Evolutionary conservation across 179 eudicot species (phyloP).

Genomic region (Dionaea muscipula): DNA sequence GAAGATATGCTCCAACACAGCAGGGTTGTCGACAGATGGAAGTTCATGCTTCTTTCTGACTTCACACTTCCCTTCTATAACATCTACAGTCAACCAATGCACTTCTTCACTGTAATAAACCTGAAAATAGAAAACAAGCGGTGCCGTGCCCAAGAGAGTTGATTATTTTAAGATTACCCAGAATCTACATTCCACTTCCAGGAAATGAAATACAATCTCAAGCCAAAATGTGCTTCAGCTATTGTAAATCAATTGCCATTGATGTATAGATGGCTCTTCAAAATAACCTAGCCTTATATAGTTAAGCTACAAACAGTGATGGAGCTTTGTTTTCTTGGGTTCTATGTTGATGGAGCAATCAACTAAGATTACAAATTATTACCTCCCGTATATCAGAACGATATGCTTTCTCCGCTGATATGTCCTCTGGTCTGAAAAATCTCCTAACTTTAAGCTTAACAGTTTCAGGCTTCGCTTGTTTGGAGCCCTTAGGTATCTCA

Average conservation of each 20-base stretch:
- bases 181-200: too few species aligned
- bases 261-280: too few species aligned
- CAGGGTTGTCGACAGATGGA: constrained; percentile 31
- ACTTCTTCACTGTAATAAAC: constrained; percentile 74
- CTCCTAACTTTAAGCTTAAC: constrained; percentile 50
- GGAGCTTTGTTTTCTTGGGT: too few species aligned
- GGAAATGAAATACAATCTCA: too few species aligned
- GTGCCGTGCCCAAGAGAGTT: too few species aligned
- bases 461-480: constrained; percentile 31
- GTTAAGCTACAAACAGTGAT: too few species aligned
- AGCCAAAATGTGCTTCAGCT: too few species aligned
- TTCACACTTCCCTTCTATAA: constrained; percentile 75
- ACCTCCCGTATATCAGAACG: constrained; percentile 85
- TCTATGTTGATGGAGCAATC: not conserved
- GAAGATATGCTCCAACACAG: constrained; percentile 52
- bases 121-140: too few species aligned
- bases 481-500: constrained; percentile 28
- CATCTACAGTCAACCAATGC: constrained; percentile 27
- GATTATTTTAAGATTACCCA: too few species aligned
- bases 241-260: too few species aligned
- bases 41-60: constrained; percentile 58
- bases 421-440: constrained; percentile 83
- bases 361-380: not conserved
- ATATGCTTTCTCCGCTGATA: constrained; percentile 83
- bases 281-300: too few species aligned